phyloP scores from a whole-genome alignment of 2,329 filamentous ascomycete genomes.

The Aspergillus pseudonomiae region DNA sequence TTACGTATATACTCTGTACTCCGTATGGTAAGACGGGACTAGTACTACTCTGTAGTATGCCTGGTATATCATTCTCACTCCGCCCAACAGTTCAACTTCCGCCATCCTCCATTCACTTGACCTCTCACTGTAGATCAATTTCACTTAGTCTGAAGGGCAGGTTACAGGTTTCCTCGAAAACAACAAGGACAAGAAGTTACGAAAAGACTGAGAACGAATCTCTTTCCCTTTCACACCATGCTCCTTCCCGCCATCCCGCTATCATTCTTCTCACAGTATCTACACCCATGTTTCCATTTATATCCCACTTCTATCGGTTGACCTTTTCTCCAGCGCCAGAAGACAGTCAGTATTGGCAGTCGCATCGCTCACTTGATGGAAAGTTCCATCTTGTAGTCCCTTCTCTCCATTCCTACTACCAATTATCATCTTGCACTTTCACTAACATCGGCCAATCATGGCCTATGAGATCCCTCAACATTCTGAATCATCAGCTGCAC shows the following conservation, averaged over 20 bases:
- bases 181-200: background rate
- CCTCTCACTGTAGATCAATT: background rate
- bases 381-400: background rate
- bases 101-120: background rate
- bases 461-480: background rate
- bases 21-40: background rate
- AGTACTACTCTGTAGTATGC: background rate
- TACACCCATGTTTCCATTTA: background rate
- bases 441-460: background rate
- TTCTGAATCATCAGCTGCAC: too few relatives aligned
- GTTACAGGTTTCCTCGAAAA: background rate
- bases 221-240: background rate
- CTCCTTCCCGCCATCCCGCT: background rate
- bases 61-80: background rate
- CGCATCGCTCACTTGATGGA: background rate
- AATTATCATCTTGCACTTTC: background rate
- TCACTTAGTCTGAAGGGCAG: background rate
- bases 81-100: background rate
- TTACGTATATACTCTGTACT: background rate
- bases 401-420: background rate
- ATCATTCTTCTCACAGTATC: background rate
- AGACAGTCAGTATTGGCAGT: background rate
- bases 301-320: background rate
- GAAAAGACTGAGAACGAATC: background rate
- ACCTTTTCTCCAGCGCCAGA: background rate